A percentile compares a stretch with the other conserved stretches of the same genome.
Evolutionary conservation across 2,329 filamentous ascomycete species (phyloP).

Genomic region (Ustulina deusta): DNA sequence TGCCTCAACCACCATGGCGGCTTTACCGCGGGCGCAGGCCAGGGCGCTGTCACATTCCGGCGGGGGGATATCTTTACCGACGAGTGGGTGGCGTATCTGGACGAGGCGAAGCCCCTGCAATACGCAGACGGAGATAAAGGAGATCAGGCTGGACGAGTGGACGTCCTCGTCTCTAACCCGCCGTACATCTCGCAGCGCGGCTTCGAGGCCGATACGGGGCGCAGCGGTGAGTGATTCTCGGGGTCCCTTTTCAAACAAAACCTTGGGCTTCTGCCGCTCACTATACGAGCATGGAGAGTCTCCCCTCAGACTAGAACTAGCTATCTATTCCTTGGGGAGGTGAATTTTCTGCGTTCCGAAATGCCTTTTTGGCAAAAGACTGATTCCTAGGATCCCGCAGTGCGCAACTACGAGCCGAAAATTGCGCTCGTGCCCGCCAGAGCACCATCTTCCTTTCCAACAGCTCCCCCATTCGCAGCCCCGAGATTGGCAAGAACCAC

Average conservation of each 20-base stretch:
- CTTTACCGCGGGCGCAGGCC: slow-evolving; percentile 23
- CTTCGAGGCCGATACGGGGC: slow-evolving; percentile 72
- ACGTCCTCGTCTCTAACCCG: slow-evolving; percentile 87
- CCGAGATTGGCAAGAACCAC: not conserved
- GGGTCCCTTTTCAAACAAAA: not conserved
- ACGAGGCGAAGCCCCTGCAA: not conserved
- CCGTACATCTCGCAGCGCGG: slow-evolving; percentile 82
- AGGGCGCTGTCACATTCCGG: slow-evolving; percentile 58
- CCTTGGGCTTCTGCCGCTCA: not conserved
- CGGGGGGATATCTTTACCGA: slow-evolving; percentile 64
- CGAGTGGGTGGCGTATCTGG: slow-evolving; percentile 49
- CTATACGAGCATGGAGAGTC: not conserved
- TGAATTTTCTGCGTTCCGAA: too few species aligned
- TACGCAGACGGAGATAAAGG: not conserved
- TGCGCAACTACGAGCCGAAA: slow-evolving; percentile 83
- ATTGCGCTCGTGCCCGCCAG: slow-evolving; percentile 75
- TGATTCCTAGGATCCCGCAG: slow-evolving; percentile 50
- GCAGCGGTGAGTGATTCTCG: slow-evolving; percentile 59
- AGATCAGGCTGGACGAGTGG: slow-evolving; percentile 50
- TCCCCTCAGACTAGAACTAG: not conserved
- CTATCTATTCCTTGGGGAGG: not conserved
- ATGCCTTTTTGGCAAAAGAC: not conserved
- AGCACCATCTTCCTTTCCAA: not conserved
- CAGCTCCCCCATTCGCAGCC: not conserved
- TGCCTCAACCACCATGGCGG: not conserved